Evolutionary conservation across 441 rosid species (phyloP).

Genomic region (Dalechampia spathulata): DNA sequence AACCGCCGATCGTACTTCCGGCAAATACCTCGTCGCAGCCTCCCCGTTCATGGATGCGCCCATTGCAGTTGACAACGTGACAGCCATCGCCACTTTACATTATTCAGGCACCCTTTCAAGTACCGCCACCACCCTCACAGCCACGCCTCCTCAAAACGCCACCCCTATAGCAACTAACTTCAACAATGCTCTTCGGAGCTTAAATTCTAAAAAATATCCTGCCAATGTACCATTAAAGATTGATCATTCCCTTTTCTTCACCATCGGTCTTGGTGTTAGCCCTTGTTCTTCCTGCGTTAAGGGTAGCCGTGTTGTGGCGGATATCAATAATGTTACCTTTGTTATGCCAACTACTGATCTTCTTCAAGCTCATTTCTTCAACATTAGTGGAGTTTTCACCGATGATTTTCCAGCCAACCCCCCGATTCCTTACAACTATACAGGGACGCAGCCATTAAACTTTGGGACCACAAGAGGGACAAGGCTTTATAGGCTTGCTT

Average conservation of each 20-base stretch:
- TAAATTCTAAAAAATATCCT: conserved; percentile 60
- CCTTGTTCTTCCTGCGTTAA: conserved; percentile 59
- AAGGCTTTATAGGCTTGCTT: conserved; percentile 51
- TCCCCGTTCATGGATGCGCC: conserved; percentile 86
- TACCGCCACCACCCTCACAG: conserved; percentile 33
- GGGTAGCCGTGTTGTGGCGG: conserved; percentile 59
- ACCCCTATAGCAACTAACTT: conserved; percentile 50
- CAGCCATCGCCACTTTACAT: conserved; percentile 59
- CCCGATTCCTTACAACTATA: conserved; percentile 40
- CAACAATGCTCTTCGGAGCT: conserved; percentile 46
- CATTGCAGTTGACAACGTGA: conserved; percentile 52
- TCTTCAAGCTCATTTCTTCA: too few species aligned
- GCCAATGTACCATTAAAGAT: conserved; percentile 59
- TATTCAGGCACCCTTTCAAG: conserved; percentile 50
- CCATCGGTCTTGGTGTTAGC: conserved; percentile 59
- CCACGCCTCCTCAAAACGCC: conserved; percentile 64
- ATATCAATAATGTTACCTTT: conserved; percentile 76
- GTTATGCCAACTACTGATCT: too few species aligned
- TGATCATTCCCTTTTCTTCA: conserved; percentile 60
- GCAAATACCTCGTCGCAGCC: conserved; percentile 53
- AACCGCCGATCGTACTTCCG: conserved; percentile 36
- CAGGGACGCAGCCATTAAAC: conserved; percentile 51
- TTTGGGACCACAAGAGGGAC: conserved; percentile 57
- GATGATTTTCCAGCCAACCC: conserved; percentile 73
- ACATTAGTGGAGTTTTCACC: conserved; percentile 65